Evolutionary conservation across 1,284 basidiomycete genomes (phyloP).

Genomic region (Leucoagaricus sp.): DNA sequence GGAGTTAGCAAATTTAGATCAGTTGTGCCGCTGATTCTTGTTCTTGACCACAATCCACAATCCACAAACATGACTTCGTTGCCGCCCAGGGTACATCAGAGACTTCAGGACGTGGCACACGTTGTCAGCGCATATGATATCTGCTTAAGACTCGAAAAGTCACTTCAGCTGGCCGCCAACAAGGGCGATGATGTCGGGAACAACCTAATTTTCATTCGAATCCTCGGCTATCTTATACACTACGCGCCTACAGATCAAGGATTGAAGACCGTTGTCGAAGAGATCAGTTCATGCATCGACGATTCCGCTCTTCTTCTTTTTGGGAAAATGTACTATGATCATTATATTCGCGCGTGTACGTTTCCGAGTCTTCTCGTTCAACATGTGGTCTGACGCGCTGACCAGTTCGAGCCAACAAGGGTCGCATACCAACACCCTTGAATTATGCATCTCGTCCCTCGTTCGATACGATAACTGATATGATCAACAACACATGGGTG

Average conservation of each 20-base stretch:
- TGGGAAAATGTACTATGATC: constrained; percentile 25
- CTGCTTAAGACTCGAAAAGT: background rate
- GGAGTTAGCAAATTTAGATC: too few relatives aligned
- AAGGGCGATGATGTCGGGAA: background rate
- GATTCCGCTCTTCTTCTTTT: constrained; percentile 16
- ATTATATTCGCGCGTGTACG: constrained; percentile 27
- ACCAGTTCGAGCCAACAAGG: constrained; percentile 21
- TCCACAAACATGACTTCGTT: too few relatives aligned
- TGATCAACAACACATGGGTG: constrained; percentile 19
- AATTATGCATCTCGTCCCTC: constrained; percentile 22
- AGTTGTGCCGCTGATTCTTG: too few relatives aligned
- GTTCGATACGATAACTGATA: constrained; percentile 22
- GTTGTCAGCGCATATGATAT: background rate
- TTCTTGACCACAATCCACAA: too few relatives aligned
- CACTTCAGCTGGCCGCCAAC: background rate
- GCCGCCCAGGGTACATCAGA: too few relatives aligned
- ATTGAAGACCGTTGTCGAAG: constrained; percentile 15
- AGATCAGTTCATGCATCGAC: constrained; percentile 17
- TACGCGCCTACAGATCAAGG: constrained; percentile 15
- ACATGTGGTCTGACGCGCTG: constrained; percentile 13
- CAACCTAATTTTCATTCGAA: background rate
- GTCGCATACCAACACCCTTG: constrained; percentile 20
- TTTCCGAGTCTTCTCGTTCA: background rate
- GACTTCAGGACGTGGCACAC: background rate
- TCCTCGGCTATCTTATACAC: background rate